These are phyloP conservation scores for Daldinia loculata DNA, from an alignment of 495 filamentous ascomycete genomes.

Conservation along the genomic window DNA sequence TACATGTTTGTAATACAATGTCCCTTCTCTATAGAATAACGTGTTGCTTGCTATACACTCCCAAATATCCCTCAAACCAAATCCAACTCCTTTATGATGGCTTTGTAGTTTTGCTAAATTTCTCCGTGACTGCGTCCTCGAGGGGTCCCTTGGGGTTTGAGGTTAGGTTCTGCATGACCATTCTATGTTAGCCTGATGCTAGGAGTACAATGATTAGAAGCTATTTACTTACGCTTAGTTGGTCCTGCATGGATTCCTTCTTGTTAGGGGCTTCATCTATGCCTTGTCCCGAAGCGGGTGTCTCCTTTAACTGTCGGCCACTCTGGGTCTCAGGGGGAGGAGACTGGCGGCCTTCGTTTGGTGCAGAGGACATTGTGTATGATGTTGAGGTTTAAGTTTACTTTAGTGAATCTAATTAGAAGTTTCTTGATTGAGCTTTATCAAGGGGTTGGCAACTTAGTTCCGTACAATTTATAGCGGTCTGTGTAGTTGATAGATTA, in stretches of 20 bases:
- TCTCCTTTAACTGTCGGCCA: constrained; percentile 68
- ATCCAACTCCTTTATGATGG: constrained; percentile 7
- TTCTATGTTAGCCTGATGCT: neutral
- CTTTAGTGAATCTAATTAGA: neutral
- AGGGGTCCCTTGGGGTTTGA: constrained; percentile 77
- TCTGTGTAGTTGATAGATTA: neutral
- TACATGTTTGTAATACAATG: neutral
- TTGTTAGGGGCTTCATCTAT: constrained; percentile 57
- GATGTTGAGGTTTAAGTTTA: neutral
- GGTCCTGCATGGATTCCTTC: constrained; percentile 57
- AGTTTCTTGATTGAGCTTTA: neutral
- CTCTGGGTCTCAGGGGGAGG: constrained; percentile 75
- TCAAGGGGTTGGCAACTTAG: neutral
- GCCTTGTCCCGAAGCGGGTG: constrained; percentile 66
- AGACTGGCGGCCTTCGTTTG: constrained; percentile 75
- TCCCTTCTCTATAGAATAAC: neutral
- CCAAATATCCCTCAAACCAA: neutral
- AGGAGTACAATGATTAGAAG: neutral
- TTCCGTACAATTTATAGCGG: neutral
- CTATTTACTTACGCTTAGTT: constrained; percentile 52
- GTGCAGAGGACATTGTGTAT: constrained; percentile 61
- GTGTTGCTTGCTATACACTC: neutral
- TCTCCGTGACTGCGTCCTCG: constrained; percentile 72
- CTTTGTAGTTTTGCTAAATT: constrained; percentile 61
- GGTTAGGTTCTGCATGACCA: constrained; percentile 50